phyloP scores from a whole-genome alignment of 371 early-diverging fungal species.

The Entomophthora muscae region DNA sequence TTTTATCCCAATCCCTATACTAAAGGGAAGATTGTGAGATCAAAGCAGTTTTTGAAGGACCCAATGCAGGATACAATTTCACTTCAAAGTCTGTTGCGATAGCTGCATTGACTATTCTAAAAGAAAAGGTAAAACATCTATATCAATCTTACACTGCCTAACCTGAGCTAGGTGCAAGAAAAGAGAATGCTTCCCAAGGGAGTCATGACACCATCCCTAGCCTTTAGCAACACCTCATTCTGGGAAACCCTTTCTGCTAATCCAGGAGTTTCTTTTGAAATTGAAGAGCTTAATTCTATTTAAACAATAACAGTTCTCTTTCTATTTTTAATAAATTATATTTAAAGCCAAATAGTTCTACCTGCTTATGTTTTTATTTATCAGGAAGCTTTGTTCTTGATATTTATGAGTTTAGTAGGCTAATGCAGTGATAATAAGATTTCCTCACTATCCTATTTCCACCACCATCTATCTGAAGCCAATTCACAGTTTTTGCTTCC shows the following conservation, averaged over 20 bases:
- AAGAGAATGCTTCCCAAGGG: not conserved
- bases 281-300: too few species aligned
- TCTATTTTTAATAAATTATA: too few species aligned
- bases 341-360: too few species aligned
- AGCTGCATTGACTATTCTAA: slow-evolving; percentile 2
- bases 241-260: not conserved
- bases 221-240: not conserved
- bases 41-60: not conserved
- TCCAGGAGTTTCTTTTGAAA: not conserved
- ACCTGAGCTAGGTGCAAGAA: not conserved
- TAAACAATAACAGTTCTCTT: too few species aligned
- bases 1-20: not conserved
- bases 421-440: too few species aligned
- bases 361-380: too few species aligned
- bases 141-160: not conserved
- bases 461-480: too few species aligned
- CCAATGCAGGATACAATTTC: not conserved
- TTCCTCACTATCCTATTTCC: too few species aligned
- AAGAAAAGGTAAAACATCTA: not conserved
- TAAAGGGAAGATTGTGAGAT: not conserved
- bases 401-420: too few species aligned
- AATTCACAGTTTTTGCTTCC: too few species aligned
- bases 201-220: not conserved
- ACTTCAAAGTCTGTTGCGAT: not conserved
- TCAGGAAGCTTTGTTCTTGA: too few species aligned